Percentiles rank a stretch among this genome's conserved stretches.
Conservation (phyloP, 2,329 filamentous ascomycete genomes). For the Exophiala aquamarina region DNA sequence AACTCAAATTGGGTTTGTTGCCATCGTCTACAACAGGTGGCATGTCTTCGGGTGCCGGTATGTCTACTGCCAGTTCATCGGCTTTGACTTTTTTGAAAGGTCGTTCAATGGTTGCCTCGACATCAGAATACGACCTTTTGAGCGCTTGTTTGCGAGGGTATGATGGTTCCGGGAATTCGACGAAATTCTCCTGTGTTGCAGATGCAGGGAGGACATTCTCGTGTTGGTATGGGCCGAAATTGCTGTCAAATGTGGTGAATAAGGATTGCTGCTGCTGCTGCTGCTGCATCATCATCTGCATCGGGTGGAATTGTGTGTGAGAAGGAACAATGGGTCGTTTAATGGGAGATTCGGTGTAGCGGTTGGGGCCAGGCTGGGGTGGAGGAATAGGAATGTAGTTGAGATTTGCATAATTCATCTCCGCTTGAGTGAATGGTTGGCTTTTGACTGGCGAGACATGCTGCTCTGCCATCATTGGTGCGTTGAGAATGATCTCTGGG, state of each 20-base stretch:
- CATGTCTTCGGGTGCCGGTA: slow-evolving; percentile 77
- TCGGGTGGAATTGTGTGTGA: slow-evolving; percentile 35
- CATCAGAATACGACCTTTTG: slow-evolving; percentile 69
- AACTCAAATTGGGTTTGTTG: slow-evolving; percentile 85
- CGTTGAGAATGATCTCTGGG: slow-evolving; percentile 67
- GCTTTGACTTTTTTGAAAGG: slow-evolving; percentile 66
- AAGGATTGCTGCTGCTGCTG: slow-evolving; percentile 44
- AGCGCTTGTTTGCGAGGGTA: slow-evolving; percentile 44
- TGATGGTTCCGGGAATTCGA: slow-evolving; percentile 48
- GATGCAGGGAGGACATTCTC: slow-evolving; percentile 48
- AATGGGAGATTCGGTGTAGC: slow-evolving; percentile 50
- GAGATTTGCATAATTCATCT: slow-evolving; percentile 61
- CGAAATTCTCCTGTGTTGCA: slow-evolving; percentile 44
- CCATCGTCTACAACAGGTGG: slow-evolving; percentile 81
- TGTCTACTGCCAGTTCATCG: slow-evolving; percentile 45
- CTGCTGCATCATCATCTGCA: slow-evolving; percentile 35
- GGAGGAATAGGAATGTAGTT: slow-evolving; percentile 61
- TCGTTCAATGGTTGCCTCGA: slow-evolving; percentile 70
- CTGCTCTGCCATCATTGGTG: slow-evolving; percentile 47
- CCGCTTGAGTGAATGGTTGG: slow-evolving; percentile 61
- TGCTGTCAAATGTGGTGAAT: slow-evolving; percentile 51
- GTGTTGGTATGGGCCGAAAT: slow-evolving; percentile 42
- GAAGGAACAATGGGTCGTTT: slow-evolving; percentile 42
- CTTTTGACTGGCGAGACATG: slow-evolving; percentile 59
- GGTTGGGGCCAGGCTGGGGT: slow-evolving; percentile 38